Evolutionary conservation across 805 yeast species (phyloP), one percentile per base, ranked within the genome.

Genomic region (Komagataella pseudopastoris): DNA sequence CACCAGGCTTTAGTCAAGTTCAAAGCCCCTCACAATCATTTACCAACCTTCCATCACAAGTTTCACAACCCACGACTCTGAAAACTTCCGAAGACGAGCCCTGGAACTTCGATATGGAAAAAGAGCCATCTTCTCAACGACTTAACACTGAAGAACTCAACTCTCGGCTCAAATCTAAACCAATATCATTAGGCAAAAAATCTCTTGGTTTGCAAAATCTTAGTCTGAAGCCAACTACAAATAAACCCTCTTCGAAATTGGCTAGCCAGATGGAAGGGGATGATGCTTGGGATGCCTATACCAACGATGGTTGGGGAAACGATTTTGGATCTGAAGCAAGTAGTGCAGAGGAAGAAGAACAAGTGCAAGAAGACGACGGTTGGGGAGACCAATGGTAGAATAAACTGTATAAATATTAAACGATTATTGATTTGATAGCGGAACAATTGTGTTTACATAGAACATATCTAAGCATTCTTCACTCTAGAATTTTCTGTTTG

Each of bases 361-460:
- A 12, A 30, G 39, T 20, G 20, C 20, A 56, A 14, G 69, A 63
- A 10, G 68, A 65, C 12, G 72, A 66, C 48, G 74, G 71, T 0
- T 73, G 77, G 77, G 77, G 72, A 17, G 72, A 70, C 52, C 74
- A 72, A 0, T 71, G 76, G 75, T 71, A 50, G 52, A 63, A 62
- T 17, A 22, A 12, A 43, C 43, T 10, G 23, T 6, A 10, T 23
- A 7, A 12, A 36, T 46, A 23, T 17, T 20, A 46, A 46, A 46
- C 23, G 24, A 46, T 46, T 16, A 16, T 30, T n/a, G 10, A 30
- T 30, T 30, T 30, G 10, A 30, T 30, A 30, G 39, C 39, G 14
- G 5, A 30, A 30, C 39, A 10, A 30, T 6, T 30, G 10, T 30
- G 39, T 12, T 30, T 30, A 30, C 39, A 30, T 30, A 8, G 39